phyloP scores from a whole-genome alignment of 1,139 yeast genomes.

The Pichia sp. region DNA sequence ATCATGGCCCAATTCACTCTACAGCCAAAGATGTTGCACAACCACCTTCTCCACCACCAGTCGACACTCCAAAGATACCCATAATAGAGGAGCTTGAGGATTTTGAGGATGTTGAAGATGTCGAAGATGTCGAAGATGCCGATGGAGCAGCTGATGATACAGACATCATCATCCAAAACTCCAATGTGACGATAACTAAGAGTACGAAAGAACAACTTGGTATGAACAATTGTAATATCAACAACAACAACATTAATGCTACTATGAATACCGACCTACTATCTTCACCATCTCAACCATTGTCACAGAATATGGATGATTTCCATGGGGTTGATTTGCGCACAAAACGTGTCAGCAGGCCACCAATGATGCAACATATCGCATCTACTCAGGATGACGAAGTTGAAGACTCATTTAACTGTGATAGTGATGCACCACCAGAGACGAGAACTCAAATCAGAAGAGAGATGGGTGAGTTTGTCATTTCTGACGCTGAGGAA shows the following conservation, averaged over 20 bases:
- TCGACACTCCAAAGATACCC: not conserved
- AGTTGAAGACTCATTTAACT: slow-evolving; percentile 25
- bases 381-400: slow-evolving; percentile 20
- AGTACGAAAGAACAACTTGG: too few relatives aligned
- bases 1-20: too few relatives aligned
- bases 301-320: too few relatives aligned
- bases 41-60: not conserved
- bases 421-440: slow-evolving; percentile 25
- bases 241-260: too few relatives aligned
- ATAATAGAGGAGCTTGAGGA: too few relatives aligned
- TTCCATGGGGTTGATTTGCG: too few relatives aligned
- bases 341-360: slow-evolving; percentile 5
- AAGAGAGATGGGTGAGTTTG: slow-evolving; percentile 22
- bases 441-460: slow-evolving; percentile 22
- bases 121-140: not conserved
- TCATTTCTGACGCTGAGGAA: slow-evolving; percentile 19
- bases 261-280: too few relatives aligned
- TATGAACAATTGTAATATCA: too few relatives aligned
- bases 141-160: slow-evolving; percentile 5
- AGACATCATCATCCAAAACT: slow-evolving; percentile 5
- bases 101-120: not conserved
- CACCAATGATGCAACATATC: slow-evolving; percentile 9
- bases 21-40: not conserved
- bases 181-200: slow-evolving; percentile 1
- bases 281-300: too few relatives aligned